Evolutionary conservation across 148 eudicot species (phyloP), one percentile per base, ranked within the genome.

Genomic region (Vaccinium macrocarpon): DNA sequence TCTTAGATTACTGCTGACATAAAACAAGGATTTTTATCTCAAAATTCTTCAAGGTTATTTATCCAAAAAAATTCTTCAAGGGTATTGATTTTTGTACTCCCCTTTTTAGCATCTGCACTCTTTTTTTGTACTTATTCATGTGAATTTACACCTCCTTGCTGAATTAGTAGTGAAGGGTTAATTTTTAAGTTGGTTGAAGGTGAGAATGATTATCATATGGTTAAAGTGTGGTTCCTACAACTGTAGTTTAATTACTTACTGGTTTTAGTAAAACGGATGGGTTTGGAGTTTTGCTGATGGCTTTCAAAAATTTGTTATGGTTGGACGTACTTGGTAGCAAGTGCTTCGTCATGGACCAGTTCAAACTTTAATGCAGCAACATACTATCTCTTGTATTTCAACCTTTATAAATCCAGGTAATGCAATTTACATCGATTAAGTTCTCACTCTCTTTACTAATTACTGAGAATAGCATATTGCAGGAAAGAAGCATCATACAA

Each of bases 401-500:
- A 27, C 74, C 42, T 14, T 32, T 25, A 27, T 11, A 70, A 70
- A 70, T 70, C 35, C 12, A 29, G 15, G 7, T 78, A 23, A 76
- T 1, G 57, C 15, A 25, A 62, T 62, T 62, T 62, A 62, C 68
- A 62, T 21, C 9, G 25, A 62, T 62, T 62, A 61, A 61, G 25
- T 11, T 12, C 32, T 64, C 71, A 25, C 71, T 64, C 55, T 25
- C 71, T 23, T 23, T 5, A 21, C 76, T 81, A 64, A 81, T 64
- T 79, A 13, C 10, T n/a, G 48, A 21, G 12, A n/a, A 9, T 64
- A 35, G 42, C n/a, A 25, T 70, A 29, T 74, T 86, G 86, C 80
- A 89, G 93, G 86, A 83, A 85, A 84, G 68, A 77, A 83, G 78
- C 82, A 25, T 73, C 14, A 32, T 80, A 76, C 86, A 80, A 48